Percentiles rank a stretch among this genome's conserved stretches.
Conservation (phyloP, 2,329 filamentous ascomycete species). For the Moelleriella libera region DNA sequence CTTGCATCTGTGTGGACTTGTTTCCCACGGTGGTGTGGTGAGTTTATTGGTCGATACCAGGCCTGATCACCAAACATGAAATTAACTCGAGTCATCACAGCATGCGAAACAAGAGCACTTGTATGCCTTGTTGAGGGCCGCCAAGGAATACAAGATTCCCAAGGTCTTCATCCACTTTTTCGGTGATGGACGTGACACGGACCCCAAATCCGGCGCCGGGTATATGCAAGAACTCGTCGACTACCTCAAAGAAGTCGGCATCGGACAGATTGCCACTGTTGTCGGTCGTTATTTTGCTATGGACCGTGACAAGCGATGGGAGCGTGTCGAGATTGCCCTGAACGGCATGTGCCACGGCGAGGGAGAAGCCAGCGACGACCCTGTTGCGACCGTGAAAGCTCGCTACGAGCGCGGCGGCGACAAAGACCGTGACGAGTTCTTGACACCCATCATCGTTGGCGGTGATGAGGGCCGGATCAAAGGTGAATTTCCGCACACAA, state of each 20-base stretch:
- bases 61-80: neutral
- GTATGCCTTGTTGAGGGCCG: conserved; percentile 72
- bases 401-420: conserved; percentile 60
- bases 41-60: conserved; percentile 11
- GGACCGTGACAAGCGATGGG: conserved; percentile 99
- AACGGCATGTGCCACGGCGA: conserved; percentile 78
- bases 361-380: conserved; percentile 74
- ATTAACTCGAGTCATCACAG: conserved; percentile 17
- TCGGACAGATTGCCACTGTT: conserved; percentile 80
- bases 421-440: conserved; percentile 85
- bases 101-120: conserved; percentile 94
- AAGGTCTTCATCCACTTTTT: conserved; percentile 99
- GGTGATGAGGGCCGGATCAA: conserved; percentile 77
- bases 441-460: conserved; percentile 92
- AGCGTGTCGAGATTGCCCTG: conserved; percentile 78
- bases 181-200: conserved; percentile 92
- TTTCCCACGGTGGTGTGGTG: conserved; percentile 88
- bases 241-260: conserved; percentile 67
- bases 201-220: conserved; percentile 80
- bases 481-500: conserved; percentile 32
- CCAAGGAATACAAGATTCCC: conserved; percentile 76
- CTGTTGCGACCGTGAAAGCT: conserved; percentile 73
- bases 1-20: conserved; percentile 80
- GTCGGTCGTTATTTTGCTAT: conserved; percentile 97
- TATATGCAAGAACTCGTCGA: conserved; percentile 82